A percentile compares a stretch with the other conserved stretches of the same genome.
Evolutionary conservation across 495 filamentous ascomycete genomes (phyloP).

Genomic region (Trichoderma asperelloides): DNA sequence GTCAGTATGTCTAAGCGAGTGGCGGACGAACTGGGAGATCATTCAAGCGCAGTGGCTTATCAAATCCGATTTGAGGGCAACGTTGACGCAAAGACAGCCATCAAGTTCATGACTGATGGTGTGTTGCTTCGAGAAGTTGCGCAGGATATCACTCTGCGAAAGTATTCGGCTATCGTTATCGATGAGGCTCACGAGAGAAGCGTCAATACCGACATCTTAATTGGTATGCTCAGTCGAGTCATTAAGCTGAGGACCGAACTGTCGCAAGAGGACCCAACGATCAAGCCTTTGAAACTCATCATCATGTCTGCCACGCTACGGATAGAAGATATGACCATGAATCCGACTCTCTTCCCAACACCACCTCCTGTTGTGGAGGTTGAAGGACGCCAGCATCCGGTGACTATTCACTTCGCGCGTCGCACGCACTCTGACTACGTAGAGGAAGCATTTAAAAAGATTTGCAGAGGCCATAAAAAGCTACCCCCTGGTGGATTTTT

Average conservation of each 20-base stretch:
- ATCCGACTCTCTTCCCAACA: constrained; percentile 66
- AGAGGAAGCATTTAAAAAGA: constrained; percentile 79
- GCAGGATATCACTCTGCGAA: constrained; percentile 80
- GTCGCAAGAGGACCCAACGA: constrained; percentile 37
- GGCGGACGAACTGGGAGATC: constrained; percentile 67
- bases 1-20: constrained; percentile 95
- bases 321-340: constrained; percentile 84
- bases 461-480: constrained; percentile 80
- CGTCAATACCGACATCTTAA: constrained; percentile 93
- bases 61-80: constrained; percentile 93
- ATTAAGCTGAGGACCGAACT: constrained; percentile 55
- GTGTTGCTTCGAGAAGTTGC: constrained; percentile 86
- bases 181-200: constrained; percentile 98
- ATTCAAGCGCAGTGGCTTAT: constrained; percentile 66
- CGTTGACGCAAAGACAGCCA: constrained; percentile 70
- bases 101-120: constrained; percentile 99
- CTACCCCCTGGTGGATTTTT: constrained; percentile 87
- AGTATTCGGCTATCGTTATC: constrained; percentile 89
- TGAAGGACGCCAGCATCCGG: constrained; percentile 88
- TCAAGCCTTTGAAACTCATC: constrained; percentile 78
- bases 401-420: constrained; percentile 81
- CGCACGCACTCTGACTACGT: constrained; percentile 81
- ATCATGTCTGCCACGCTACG: constrained; percentile 97
- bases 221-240: constrained; percentile 91
- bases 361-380: constrained; percentile 79